Evolutionary conservation across 345 rosid genomes (phyloP).

Genomic region (Clausena lansium): DNA sequence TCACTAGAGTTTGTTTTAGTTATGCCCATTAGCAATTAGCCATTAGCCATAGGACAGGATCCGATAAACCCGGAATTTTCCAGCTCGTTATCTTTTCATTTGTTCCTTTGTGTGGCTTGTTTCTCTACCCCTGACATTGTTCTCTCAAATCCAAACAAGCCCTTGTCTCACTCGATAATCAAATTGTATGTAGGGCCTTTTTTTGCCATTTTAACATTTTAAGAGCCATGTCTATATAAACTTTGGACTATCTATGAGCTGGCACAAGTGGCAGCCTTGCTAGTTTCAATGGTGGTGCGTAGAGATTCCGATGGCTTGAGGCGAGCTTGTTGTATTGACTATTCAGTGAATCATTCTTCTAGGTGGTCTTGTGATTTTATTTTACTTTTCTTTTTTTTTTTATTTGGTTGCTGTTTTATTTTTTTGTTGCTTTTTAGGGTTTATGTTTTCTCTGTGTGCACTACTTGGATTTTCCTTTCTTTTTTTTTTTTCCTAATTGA

Average conservation of each 20-base stretch:
- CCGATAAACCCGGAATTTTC: conserved; percentile 74
- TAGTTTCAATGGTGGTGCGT: too few relatives aligned
- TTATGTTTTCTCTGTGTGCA: too few relatives aligned
- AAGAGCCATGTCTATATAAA: neutral
- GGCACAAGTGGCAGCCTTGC: neutral
- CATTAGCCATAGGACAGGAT: conserved; percentile 51
- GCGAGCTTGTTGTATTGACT: too few relatives aligned
- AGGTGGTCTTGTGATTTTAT: too few relatives aligned
- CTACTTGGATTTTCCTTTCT: too few relatives aligned
- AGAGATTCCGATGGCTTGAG: too few relatives aligned
- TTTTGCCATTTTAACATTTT: neutral
- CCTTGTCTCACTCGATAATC: conserved; percentile 6
- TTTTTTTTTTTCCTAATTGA: too few relatives aligned
- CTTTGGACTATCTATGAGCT: conserved; percentile 20
- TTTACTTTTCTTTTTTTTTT: too few relatives aligned
- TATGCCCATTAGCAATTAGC: neutral
- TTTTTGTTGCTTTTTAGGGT: too few relatives aligned
- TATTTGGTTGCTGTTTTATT: too few relatives aligned
- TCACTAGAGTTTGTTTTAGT: conserved; percentile 25
- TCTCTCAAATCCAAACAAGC: conserved; percentile 24
- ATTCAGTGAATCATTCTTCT: too few relatives aligned
- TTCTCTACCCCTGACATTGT: conserved; percentile 2
- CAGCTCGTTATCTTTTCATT: conserved; percentile 42
- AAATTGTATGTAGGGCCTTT: neutral
- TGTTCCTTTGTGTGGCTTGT: conserved; percentile 17